Percentiles rank a stretch among this genome's conserved stretches.
Conservation (phyloP, 768 basidiomycete genomes). For the Auricularia auricula-judae region DNA sequence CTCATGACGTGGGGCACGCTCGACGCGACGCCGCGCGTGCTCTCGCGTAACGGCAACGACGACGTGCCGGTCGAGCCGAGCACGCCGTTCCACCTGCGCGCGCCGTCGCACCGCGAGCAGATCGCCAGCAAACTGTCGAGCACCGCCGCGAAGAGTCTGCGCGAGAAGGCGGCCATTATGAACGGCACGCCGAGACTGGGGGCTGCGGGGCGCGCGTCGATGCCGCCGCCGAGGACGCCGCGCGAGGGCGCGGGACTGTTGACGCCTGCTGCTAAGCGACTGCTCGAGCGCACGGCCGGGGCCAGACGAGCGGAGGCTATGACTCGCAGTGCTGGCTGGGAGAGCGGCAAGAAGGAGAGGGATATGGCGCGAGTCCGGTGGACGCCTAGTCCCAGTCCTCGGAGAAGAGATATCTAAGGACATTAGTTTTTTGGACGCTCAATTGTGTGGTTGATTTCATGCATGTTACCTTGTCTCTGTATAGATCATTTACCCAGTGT, state of each 20-base stretch:
- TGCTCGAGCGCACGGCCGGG: slow-evolving; percentile 63
- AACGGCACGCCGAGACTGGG: slow-evolving; percentile 30
- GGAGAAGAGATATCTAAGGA: background rate
- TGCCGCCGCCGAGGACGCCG: slow-evolving; percentile 80
- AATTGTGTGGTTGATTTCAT: too few relatives aligned
- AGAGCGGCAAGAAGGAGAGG: slow-evolving; percentile 38
- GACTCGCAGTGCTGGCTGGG: slow-evolving; percentile 49
- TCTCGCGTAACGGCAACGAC: slow-evolving; percentile 37
- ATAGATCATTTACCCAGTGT: too few relatives aligned
- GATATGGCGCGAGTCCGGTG: slow-evolving; percentile 60
- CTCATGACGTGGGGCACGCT: slow-evolving; percentile 98
- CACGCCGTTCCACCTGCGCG: slow-evolving; percentile 70
- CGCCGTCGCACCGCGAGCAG: slow-evolving; percentile 67
- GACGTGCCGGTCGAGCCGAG: slow-evolving; percentile 24
- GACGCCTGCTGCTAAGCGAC: slow-evolving; percentile 74
- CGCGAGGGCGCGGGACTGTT: slow-evolving; percentile 63
- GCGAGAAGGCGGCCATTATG: slow-evolving; percentile 61
- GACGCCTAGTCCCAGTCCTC: slow-evolving; percentile 57
- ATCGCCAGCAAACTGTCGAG: slow-evolving; percentile 74
- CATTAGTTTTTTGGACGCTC: too few relatives aligned
- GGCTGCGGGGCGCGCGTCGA: slow-evolving; percentile 36
- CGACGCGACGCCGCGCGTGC: slow-evolving; percentile 80
- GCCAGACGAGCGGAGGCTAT: slow-evolving; percentile 57
- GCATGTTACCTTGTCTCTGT: too few relatives aligned
- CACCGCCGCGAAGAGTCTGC: slow-evolving; percentile 70